Base-by-base conservation (phyloP, 176 grass and related monocot genomes). In the Phyllostachys edulis region DNA sequence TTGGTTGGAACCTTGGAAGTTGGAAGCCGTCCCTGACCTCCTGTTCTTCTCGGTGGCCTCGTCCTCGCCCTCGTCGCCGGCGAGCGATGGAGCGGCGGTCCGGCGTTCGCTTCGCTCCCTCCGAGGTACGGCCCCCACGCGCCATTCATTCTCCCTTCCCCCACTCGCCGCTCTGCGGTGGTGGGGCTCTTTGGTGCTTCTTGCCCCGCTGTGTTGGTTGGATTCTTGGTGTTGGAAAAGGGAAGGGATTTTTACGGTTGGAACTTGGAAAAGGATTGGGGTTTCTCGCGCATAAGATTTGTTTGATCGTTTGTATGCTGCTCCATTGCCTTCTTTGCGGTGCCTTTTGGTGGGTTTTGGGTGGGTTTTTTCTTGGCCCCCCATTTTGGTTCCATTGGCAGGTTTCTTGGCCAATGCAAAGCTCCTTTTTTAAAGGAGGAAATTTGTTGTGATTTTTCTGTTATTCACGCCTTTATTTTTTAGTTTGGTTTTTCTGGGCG, bases 1-100 rank as follows among this genome's bases (percentile, higher is more conserved):
- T 21, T 39, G 41, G 12, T 23, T 15, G 51, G 64, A 32, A 27
- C 5, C 21, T 54, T 60, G 79, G 50, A 46, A 14, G 8, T 63
- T 50, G 14, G 68, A 37, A 54, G 41, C 54, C 46, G 57, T 45
- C 73, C 47, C 74, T 34, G 26, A n/a, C 20, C 2, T 4, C 36
- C 70, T 64, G 29, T 14, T 75, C 71, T 51, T 32, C 76, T 5
- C 76, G 54, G 21, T 39, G 27, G 39, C 67, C 47, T 21, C 42
- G 72, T 39, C 64, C 44, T 66, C 66, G 27, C 73, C 64, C 55
- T 66, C 66, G 27, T 67, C 84, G 84, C 20, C 59, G 80, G 80
- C 50, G 73, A 87, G 61, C 61, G 27, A 90, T 90, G 89, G 84
- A 87, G 61, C 75, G 68, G 69, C 84, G 89, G 27, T 80, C 89